phyloP scores from a whole-genome alignment of 2,329 filamentous ascomycete genomes.

The Cladosporium cucumerinum region DNA sequence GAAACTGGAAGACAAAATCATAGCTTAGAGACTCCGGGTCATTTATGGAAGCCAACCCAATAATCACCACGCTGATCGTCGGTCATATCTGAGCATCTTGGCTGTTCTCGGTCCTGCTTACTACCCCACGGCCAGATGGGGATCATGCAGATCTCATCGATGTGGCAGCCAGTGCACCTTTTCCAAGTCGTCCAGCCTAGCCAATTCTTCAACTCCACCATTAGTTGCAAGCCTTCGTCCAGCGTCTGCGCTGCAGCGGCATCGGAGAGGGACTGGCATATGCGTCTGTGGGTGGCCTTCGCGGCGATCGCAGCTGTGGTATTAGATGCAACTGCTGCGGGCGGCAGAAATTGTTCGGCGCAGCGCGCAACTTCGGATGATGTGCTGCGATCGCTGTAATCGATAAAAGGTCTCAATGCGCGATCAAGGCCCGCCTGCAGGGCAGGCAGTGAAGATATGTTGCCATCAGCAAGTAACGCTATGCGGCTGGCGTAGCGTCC shows the following conservation, averaged over 20 bases:
- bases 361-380: slow-evolving; percentile 37
- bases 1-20: too few species aligned
- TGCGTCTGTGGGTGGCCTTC: background rate
- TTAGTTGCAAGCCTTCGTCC: background rate
- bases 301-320: background rate
- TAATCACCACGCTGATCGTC: background rate
- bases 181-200: slow-evolving; percentile 62
- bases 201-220: slow-evolving; percentile 33
- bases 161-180: slow-evolving; percentile 51
- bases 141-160: slow-evolving; percentile 57
- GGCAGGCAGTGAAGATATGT: slow-evolving; percentile 16
- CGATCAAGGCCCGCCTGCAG: slow-evolving; percentile 24
- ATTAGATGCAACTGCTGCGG: background rate
- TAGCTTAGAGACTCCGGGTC: too few species aligned
- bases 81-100: slow-evolving; percentile 24
- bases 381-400: slow-evolving; percentile 36
- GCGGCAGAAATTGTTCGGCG: background rate
- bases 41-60: background rate
- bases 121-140: slow-evolving; percentile 62
- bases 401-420: slow-evolving; percentile 40
- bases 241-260: background rate
- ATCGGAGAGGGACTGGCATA: background rate
- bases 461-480: slow-evolving; percentile 32
- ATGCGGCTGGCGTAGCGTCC: slow-evolving; percentile 59
- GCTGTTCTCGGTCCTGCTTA: slow-evolving; percentile 52